Conservation (phyloP, 164 flowering plant species). For the Nymphaea thermarum region DNA sequence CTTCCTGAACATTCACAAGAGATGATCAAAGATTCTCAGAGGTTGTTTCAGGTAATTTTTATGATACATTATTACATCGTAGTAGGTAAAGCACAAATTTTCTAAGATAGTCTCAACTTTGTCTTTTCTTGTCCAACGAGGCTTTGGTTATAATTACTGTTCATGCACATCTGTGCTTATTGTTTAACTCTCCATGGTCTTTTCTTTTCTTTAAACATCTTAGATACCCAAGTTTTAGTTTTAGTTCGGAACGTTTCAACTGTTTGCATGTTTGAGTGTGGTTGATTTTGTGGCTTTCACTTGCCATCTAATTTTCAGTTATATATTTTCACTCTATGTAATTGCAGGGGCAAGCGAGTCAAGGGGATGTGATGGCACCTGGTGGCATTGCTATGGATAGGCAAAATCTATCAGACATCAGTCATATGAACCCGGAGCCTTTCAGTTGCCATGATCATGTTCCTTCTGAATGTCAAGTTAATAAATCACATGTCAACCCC, state of each 20-base stretch:
- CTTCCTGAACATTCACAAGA: background rate
- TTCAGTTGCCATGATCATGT: slow-evolving; percentile 14
- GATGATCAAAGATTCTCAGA: background rate
- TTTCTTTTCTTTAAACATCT: background rate
- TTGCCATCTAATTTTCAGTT: background rate
- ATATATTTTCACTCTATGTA: background rate
- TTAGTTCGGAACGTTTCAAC: background rate
- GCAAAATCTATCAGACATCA: background rate
- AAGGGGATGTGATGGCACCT: slow-evolving; percentile 8
- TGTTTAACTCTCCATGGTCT: background rate
- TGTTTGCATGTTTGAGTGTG: background rate
- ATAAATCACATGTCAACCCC: slow-evolving; percentile 6
- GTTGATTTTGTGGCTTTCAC: no score
- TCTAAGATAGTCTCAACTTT: background rate
- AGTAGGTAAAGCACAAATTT: background rate
- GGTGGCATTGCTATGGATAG: slow-evolving; percentile 6
- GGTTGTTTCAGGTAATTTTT: background rate
- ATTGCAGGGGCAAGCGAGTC: slow-evolving; percentile 10
- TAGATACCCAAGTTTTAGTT: background rate
- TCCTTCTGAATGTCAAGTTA: slow-evolving; percentile 8
- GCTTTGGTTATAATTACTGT: background rate
- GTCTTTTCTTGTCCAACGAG: background rate
- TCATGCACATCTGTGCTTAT: background rate
- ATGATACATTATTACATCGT: background rate
- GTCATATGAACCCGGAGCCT: slow-evolving; percentile 10